These are phyloP conservation scores for Anastatica hierochuntica DNA, from an alignment of 345 rosid genomes.

Conservation along the genomic window DNA sequence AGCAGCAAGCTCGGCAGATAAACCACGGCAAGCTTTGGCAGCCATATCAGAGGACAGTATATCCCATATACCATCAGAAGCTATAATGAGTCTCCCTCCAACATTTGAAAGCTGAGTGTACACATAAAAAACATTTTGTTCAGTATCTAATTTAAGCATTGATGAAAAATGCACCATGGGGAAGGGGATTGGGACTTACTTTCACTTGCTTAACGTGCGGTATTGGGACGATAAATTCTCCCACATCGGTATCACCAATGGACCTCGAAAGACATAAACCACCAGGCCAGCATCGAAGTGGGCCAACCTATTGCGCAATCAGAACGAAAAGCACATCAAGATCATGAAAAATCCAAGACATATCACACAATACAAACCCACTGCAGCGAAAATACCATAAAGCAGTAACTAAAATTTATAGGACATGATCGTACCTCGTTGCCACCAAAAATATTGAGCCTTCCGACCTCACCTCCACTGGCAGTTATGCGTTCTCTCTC, in stretches of 20 bases:
- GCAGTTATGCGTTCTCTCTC: conserved; percentile 99
- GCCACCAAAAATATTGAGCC: conserved; percentile 92
- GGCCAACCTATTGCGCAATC: conserved; percentile 61
- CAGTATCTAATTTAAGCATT: conserved; percentile 1
- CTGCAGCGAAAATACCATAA: neutral
- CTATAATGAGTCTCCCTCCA: conserved; percentile 94
- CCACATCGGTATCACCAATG: conserved; percentile 98
- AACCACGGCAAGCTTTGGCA: conserved; percentile 89
- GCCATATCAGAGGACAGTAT: conserved; percentile 87
- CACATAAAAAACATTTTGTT: neutral
- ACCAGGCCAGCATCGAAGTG: conserved; percentile 99
- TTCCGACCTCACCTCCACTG: conserved; percentile 99
- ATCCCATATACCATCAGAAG: conserved; percentile 99
- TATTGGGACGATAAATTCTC: conserved; percentile 93
- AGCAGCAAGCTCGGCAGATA: conserved; percentile 96
- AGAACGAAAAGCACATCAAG: neutral
- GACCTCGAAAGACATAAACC: conserved; percentile 98
- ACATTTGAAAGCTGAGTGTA: conserved; percentile 66
- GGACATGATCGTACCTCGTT: conserved; percentile 56
- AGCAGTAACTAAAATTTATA: neutral
- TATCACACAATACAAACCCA: neutral
- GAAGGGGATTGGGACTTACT: conserved; percentile 34
- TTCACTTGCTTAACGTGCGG: conserved; percentile 99
- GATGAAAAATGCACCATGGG: neutral
- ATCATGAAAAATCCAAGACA: too few species aligned